Evolutionary conservation across 2,329 filamentous ascomycete genomes (phyloP).

Genomic region (Orbilia ellipsospora): DNA sequence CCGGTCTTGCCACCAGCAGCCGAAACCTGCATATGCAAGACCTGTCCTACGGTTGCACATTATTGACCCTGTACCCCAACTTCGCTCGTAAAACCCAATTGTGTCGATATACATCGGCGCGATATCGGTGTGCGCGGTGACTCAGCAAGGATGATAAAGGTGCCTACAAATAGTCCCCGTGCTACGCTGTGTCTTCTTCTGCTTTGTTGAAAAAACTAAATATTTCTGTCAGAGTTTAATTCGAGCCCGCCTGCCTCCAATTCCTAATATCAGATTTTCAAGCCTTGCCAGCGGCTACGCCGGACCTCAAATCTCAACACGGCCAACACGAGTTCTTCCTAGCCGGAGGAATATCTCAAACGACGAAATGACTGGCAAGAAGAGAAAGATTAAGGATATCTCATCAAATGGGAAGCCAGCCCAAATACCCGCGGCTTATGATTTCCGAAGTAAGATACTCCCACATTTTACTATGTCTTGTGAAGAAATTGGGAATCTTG

Average conservation of each 20-base stretch:
- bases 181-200: not conserved
- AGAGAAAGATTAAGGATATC: conserved; percentile 15
- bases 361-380: conserved; percentile 10
- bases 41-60: too few relatives aligned
- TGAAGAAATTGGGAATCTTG: not conserved
- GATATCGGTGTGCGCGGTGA: conserved; percentile 18
- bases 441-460: conserved; percentile 40
- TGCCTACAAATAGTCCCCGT: conserved; percentile 1
- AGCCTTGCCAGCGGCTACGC: not conserved
- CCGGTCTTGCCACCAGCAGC: not conserved
- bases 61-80: not conserved
- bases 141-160: conserved; percentile 37
- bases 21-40: conserved; percentile 2
- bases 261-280: conserved; percentile 15
- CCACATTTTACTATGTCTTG: not conserved
- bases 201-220: too few relatives aligned
- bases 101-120: conserved; percentile 16
- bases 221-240: too few relatives aligned
- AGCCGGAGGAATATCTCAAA: conserved; percentile 8
- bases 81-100: not conserved
- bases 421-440: conserved; percentile 38
- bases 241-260: conserved; percentile 7
- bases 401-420: conserved; percentile 16
- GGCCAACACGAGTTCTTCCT: conserved; percentile 24
- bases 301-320: conserved; percentile 34